These are phyloP conservation scores for Kuraishia borneana DNA, from an alignment of 805 yeast species.

Conservation along the genomic window DNA sequence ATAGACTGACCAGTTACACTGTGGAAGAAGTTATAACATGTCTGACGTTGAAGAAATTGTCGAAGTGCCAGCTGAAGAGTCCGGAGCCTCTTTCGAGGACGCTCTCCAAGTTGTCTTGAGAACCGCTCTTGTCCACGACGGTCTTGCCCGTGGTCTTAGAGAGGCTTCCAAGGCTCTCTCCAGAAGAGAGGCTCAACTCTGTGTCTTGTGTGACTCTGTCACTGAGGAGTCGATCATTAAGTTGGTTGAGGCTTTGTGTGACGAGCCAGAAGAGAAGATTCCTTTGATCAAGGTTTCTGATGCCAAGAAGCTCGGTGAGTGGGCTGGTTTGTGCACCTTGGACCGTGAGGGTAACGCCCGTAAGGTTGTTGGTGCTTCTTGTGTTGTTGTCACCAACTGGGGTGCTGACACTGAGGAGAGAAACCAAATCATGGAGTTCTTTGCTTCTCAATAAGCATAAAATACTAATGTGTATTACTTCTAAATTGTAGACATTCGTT, in stretches of 20 bases:
- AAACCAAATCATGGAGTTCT: slow-evolving; percentile 90
- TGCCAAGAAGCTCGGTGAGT: slow-evolving; percentile 99
- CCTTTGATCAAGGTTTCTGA: slow-evolving; percentile 99
- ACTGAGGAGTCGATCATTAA: slow-evolving; percentile 95
- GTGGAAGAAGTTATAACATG: slow-evolving; percentile 40
- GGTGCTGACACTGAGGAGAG: slow-evolving; percentile 99
- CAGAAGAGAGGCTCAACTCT: slow-evolving; percentile 94
- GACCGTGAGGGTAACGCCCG: slow-evolving; percentile 99
- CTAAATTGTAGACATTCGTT: too few species aligned
- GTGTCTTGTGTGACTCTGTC: slow-evolving; percentile 96
- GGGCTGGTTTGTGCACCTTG: slow-evolving; percentile 99
- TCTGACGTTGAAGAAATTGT: slow-evolving; percentile 93
- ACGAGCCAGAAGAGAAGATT: slow-evolving; percentile 91
- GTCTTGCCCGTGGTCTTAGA: slow-evolving; percentile 99
- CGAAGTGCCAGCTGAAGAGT: slow-evolving; percentile 67
- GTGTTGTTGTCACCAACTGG: slow-evolving; percentile 99
- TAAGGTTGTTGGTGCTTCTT: slow-evolving; percentile 99
- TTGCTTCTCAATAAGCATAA: slow-evolving; percentile 61
- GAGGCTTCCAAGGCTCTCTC: slow-evolving; percentile 99
- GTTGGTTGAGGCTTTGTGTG: slow-evolving; percentile 98
- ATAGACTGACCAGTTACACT: slow-evolving; percentile 25
- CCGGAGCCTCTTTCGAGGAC: slow-evolving; percentile 93
- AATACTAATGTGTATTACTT: too few species aligned
- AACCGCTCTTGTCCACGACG: slow-evolving; percentile 96
- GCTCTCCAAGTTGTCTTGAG: slow-evolving; percentile 96